Percentiles rank a stretch among this genome's conserved stretches.
Evolutionary conservation across 2,329 filamentous ascomycete genomes (phyloP).

Genomic region (Nigrospora sphaerica): DNA sequence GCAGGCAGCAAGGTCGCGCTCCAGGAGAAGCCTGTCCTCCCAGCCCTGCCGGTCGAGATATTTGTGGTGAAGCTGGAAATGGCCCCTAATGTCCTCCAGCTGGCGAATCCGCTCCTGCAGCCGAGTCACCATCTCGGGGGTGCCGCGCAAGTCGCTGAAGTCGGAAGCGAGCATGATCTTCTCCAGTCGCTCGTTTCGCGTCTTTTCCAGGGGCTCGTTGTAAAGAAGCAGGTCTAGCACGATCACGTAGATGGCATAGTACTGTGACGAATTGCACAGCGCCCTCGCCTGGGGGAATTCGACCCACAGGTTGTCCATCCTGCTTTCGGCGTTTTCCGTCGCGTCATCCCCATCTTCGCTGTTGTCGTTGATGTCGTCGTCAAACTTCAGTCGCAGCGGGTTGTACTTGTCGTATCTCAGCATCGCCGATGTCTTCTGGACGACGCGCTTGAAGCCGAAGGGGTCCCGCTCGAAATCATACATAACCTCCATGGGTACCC

Average conservation of each 20-base stretch:
- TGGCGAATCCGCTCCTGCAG: slow-evolving; percentile 90
- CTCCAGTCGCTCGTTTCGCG: slow-evolving; percentile 87
- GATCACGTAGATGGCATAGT: slow-evolving; percentile 97
- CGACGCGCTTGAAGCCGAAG: slow-evolving; percentile 95
- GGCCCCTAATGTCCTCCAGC: slow-evolving; percentile 89
- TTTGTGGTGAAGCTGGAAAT: slow-evolving; percentile 89
- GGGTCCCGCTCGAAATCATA: slow-evolving; percentile 92
- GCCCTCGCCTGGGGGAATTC: slow-evolving; percentile 91
- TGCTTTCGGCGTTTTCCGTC: slow-evolving; percentile 56
- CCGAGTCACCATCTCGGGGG: slow-evolving; percentile 85
- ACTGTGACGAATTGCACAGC: slow-evolving; percentile 95
- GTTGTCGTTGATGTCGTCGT: slow-evolving; percentile 72
- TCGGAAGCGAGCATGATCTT: slow-evolving; percentile 99
- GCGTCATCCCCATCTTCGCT: slow-evolving; percentile 34
- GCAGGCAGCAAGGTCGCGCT: slow-evolving; percentile 79
- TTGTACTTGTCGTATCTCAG: slow-evolving; percentile 98
- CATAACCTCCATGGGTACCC: slow-evolving; percentile 98
- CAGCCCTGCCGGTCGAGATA: slow-evolving; percentile 83
- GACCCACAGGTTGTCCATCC: slow-evolving; percentile 95
- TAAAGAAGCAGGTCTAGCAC: slow-evolving; percentile 93
- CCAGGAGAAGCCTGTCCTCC: slow-evolving; percentile 83
- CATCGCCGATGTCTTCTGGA: slow-evolving; percentile 92
- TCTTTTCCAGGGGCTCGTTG: slow-evolving; percentile 93
- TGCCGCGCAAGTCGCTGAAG: slow-evolving; percentile 91
- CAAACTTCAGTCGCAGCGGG: slow-evolving; percentile 90